Evolutionary conservation across 495 filamentous ascomycete species (phyloP), one percentile per base, ranked within the genome.

Genomic region (Penicillium maclennaniae): DNA sequence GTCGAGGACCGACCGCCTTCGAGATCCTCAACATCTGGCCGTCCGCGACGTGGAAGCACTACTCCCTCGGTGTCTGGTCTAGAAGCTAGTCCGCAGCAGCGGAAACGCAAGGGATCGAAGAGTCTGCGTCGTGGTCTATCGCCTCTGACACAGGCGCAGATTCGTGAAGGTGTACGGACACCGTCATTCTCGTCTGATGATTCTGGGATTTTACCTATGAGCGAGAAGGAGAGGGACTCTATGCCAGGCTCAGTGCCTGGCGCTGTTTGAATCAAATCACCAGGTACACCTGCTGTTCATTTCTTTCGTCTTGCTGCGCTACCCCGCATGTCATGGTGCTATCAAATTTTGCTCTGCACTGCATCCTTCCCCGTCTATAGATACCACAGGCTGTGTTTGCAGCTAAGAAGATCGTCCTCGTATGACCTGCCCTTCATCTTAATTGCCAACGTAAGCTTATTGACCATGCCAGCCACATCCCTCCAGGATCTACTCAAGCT

Each of bases 81-180:
- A 6, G 64, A 70, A 14, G 61, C 66, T 2, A 62, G 45, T 20
- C 69, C 66, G 7, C 66, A 69, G 26, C 62, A 65, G 46, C 68
- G 68, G 26, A 70, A 65, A 47, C 67, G 69, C 53, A 71, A 63
- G 43, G 61, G 69, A 2, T 67, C 70, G 28, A 73, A 70, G 39
- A 58, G 65, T 9, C 51, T 68, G 16, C 59, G 68, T 8, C 70
- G 69, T 23, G 71, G 73, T 2, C 34, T 72, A 27, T 76, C 74
- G 20, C 71, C 74, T 50, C 53, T 77, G 9, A 72, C 74, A 10
- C 71, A 74, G 51, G 70, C 72, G n/a, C 72, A 72, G 43, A 64
- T 74, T 19, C 61, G 73, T 12, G 74, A 77, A 45, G 70, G 72
- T 36, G 62, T 72, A 19, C 65, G 61, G 8, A 66, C 65, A 8